These are phyloP conservation scores for Suillus occidentalis DNA, from an alignment of 768 basidiomycete species.

Conservation along the genomic window DNA sequence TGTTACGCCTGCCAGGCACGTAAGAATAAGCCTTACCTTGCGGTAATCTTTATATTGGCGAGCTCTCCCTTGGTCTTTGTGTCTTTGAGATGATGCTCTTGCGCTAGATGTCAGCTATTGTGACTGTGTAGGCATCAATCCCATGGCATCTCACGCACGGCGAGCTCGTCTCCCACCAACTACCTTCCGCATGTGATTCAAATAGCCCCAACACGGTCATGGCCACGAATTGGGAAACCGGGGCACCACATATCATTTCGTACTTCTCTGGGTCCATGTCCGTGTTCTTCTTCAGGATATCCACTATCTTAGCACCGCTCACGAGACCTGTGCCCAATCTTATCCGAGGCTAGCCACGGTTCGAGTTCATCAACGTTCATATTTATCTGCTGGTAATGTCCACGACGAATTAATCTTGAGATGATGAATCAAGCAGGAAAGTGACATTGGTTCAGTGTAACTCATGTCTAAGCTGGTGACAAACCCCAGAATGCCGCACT, in stretches of 20 bases:
- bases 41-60: constrained; percentile 33
- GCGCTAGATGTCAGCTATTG: constrained; percentile 32
- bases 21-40: constrained; percentile 22
- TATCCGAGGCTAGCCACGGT: constrained; percentile 30
- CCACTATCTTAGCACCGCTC: constrained; percentile 34
- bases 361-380: constrained; percentile 34
- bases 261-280: constrained; percentile 29
- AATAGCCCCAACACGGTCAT: constrained; percentile 22
- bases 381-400: constrained; percentile 24
- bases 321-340: constrained; percentile 32
- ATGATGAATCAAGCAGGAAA: too few relatives aligned
- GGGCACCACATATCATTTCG: constrained; percentile 23
- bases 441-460: too few relatives aligned
- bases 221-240: neutral
- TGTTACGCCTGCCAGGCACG: neutral
- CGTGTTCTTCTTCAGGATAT: constrained; percentile 35
- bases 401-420: too few relatives aligned
- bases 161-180: constrained; percentile 20
- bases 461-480: too few relatives aligned
- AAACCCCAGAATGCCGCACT: neutral
- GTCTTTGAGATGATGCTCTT: constrained; percentile 32
- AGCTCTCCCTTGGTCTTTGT: constrained; percentile 31
- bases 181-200: constrained; percentile 35
- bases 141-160: neutral
- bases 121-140: constrained; percentile 18